Percentiles rank a stretch among this genome's conserved stretches.
phyloP scores from a whole-genome alignment of 1,284 basidiomycete species.

The Pseudozyma sp. region DNA sequence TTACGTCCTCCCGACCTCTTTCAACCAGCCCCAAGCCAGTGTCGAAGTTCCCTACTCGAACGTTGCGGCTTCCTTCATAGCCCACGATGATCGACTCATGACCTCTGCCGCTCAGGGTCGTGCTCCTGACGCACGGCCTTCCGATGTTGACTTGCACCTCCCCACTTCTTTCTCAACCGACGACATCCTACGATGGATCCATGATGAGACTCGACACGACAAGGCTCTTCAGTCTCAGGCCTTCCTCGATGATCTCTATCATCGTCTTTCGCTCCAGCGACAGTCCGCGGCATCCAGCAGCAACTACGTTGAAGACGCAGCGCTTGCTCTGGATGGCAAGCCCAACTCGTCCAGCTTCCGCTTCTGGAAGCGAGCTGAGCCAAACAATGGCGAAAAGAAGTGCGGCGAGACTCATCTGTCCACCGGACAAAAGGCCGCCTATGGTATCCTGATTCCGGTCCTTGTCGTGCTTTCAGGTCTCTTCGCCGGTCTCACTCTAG shows the following conservation, averaged over 20 bases:
- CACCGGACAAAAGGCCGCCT: conserved; percentile 49
- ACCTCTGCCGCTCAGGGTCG: conserved; percentile 7
- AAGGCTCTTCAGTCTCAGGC: conserved; percentile 9
- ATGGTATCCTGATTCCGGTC: conserved; percentile 72
- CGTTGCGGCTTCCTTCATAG: conserved; percentile 19
- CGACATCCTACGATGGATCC: conserved; percentile 30
- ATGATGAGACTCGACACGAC: conserved; percentile 8
- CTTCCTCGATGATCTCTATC: conserved; percentile 41
- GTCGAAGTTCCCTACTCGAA: conserved; percentile 1
- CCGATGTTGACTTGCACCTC: conserved; percentile 7
- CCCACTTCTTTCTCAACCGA: not conserved
- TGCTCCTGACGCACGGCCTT: conserved; percentile 16
- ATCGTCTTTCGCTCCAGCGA: conserved; percentile 26
- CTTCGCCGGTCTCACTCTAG: conserved; percentile 82
- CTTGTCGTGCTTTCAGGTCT: conserved; percentile 74
- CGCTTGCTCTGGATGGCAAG: not conserved
- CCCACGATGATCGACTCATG: conserved; percentile 46
- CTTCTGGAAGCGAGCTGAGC: conserved; percentile 39
- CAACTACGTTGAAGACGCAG: not conserved
- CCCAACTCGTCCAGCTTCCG: conserved; percentile 17
- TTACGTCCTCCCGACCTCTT: conserved; percentile 28
- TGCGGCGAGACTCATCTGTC: conserved; percentile 34
- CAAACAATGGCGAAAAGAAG: conserved; percentile 1
- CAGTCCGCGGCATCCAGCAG: conserved; percentile 4
- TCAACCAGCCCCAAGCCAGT: conserved; percentile 5